Evolutionary conservation across 768 basidiomycete genomes (phyloP), one percentile per base, ranked within the genome.

Genomic region (Mycena maculata): DNA sequence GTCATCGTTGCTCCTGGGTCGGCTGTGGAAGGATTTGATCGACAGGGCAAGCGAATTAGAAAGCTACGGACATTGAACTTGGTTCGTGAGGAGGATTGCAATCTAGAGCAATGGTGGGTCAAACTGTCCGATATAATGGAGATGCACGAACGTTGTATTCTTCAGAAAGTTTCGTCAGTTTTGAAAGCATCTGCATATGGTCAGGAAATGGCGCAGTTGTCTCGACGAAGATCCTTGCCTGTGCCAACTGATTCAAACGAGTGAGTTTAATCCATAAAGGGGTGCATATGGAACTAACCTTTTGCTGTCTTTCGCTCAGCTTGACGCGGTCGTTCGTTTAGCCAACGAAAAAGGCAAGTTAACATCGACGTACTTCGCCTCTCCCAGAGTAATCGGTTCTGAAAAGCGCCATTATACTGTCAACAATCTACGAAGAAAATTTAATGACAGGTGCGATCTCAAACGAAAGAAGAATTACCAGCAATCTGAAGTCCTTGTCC

Each of bases 381-480:
- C 96, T 84, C 23, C 96, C 96, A 4, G 93, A 94, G 76, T 84
- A 99, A 78, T 99, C 96, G 47, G 95, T 93, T 22, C 95, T 89
- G 78, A 99, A 99, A 8, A 97, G 85, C 30, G 96, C 97, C 94
- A 99, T 97, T 67, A 98, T 96, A 72, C 94, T 96, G 76, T 98
- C 97, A 38, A 98, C 87, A 64, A 98, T 95, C 92, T 97, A 73
- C 7, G 61, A 48, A 44, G 36, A 38, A 28, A 63, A 31, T 39
- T 2, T 55, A 7, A 36, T 78, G 44, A 76, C 30, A 36, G 39
- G 44, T 38, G 45, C 16, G 12, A 38, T 50, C n/a, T 15, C 25
- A 55, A 50, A 27, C 41, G 27, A 25, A 45, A n/a, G 38, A 39
- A 47, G 39, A 64, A 65, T n/a, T 72, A 91, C 92, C 73, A 94